Base-by-base conservation (phyloP, 164 flowering plant genomes). In the Magnolia kwangsiensis region DNA sequence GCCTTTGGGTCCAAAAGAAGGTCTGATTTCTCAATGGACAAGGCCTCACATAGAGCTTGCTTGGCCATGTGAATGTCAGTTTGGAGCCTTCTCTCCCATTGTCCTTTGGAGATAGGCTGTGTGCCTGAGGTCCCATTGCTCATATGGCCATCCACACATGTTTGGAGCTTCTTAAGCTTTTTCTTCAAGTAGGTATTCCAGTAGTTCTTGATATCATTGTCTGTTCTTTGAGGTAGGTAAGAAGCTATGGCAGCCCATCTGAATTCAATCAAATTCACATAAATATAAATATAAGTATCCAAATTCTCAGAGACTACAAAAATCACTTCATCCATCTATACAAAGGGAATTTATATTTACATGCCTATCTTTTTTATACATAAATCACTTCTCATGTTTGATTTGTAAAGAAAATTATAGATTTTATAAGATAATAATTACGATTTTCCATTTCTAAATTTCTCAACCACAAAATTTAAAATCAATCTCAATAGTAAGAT, bases 241-340 rank as follows among this genome's bases (percentile, higher is more conserved):
- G 98, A 92, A 69, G 98, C 98, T 77, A 93, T 93, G n/a, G 95
- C 96, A 50, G 98, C 95, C 98, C 98, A 93, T 81, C 98, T 93
- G 85, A 79, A 81, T 31, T 68, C 58, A 69, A 73, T 50, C 77
- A 69, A 61, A 63, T n/a, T 23, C 51, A 16, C 63, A 69, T 50
- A 11, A 74, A 23, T 49, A 69, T 50, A 11, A 74, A 23, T 49
- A 49, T 68, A 2, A 58, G 55, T 20, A 20, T 64, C 51, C 13
- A n/a, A 73, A 29, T 50, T 19, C 55, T 7, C 13, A 3, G 9
- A 66, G 21, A 16, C n/a, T 11, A 4, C 7, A 61, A 61, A 14
- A 73, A 76, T 21, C 69, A 16, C 69, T 11, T 11, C 11, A 50
- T 21, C 51, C 29, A 66, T 21, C 24, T 14, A 1, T 51, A 51